These are phyloP conservation scores for Mangifera indica DNA, from an alignment of 345 rosid species.

Conservation along the genomic window DNA sequence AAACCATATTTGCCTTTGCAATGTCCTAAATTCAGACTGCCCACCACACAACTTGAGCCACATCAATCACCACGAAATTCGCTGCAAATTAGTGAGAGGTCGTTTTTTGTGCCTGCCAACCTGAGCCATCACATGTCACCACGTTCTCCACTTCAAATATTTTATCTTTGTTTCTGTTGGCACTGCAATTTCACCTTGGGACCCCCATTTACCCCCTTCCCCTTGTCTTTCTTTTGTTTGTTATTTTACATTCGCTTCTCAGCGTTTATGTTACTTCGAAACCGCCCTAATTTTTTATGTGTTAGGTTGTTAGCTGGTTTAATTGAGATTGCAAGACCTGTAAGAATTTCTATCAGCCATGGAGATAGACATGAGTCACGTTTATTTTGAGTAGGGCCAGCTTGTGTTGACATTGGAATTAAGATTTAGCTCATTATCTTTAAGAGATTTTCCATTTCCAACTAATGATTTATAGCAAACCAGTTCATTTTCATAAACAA, in stretches of 20 bases:
- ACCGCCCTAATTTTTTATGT: neutral
- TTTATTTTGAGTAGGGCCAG: neutral
- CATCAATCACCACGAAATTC: too few species aligned
- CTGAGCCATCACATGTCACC: too few species aligned
- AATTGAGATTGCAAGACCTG: neutral
- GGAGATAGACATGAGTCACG: neutral
- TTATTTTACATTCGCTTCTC: neutral
- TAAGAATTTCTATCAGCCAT: neutral
- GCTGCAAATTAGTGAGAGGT: too few species aligned
- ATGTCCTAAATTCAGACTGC: neutral
- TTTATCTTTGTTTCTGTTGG: neutral
- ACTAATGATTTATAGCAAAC: neutral
- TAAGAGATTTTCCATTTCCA: neutral
- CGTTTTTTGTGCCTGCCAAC: too few species aligned
- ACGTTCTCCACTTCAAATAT: too few species aligned
- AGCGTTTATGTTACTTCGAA: neutral
- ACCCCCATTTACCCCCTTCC: neutral
- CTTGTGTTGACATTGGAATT: too few species aligned
- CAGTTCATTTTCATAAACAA: neutral
- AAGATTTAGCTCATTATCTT: too few species aligned
- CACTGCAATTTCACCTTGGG: constrained; percentile 5
- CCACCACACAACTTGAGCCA: too few species aligned
- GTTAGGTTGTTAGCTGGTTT: neutral
- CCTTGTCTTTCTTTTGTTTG: neutral
- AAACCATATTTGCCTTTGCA: neutral